These are phyloP conservation scores for Spathaspora passalidarum DNA, from an alignment of 805 yeast species.

Conservation along the genomic window DNA sequence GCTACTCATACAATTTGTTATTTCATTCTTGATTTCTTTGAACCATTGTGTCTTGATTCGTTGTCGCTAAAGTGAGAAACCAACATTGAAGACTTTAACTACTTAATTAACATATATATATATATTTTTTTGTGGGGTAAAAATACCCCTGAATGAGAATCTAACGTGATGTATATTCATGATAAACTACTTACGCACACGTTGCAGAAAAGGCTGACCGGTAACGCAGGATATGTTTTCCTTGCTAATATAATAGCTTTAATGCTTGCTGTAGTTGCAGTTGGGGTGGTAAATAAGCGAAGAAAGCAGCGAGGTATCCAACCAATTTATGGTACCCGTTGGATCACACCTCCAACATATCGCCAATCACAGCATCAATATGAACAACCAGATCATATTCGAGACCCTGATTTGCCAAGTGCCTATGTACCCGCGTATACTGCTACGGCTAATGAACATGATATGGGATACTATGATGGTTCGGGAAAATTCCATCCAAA, in stretches of 20 bases:
- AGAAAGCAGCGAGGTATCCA: conserved; percentile 46
- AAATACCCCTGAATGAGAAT: background rate
- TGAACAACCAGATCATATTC: conserved; percentile 33
- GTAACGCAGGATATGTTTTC: background rate
- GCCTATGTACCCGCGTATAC: conserved; percentile 67
- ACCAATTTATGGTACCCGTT: conserved; percentile 73
- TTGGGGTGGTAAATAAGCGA: conserved; percentile 43
- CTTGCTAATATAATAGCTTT: background rate
- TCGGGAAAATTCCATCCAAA: conserved; percentile 46
- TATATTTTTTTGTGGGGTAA: background rate
- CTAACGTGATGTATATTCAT: background rate
- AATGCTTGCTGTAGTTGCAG: background rate
- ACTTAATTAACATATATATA: too few species aligned
- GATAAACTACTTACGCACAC: background rate
- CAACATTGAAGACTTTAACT: background rate
- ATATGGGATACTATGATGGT: conserved; percentile 73
- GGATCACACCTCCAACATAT: conserved; percentile 85
- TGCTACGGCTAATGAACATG: conserved; percentile 61
- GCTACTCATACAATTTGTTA: too few species aligned
- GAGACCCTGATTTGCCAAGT: conserved; percentile 37
- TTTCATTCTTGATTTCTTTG: too few species aligned
- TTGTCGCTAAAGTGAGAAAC: too few species aligned
- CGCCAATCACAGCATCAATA: conserved; percentile 60
- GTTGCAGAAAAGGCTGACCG: background rate
- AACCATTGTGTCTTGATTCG: too few species aligned